phyloP scores from a whole-genome alignment of 75 land plant species.

The Cupressus sempervirens region DNA sequence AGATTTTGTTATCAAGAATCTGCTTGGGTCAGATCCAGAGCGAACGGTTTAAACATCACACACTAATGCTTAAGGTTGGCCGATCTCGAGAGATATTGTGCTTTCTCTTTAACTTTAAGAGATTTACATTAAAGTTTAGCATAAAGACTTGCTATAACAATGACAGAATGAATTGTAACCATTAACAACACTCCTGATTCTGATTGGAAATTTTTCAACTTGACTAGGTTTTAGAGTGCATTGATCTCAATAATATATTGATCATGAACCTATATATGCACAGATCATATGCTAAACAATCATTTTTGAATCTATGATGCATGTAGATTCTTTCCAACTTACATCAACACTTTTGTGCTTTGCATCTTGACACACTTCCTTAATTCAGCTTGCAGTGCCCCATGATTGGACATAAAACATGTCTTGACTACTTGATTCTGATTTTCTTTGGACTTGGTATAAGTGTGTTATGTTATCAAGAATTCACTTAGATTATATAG shows the following conservation, averaged over 20 bases:
- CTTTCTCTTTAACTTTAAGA: neutral
- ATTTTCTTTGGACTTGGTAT: neutral
- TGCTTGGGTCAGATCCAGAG: neutral
- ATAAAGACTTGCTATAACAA: neutral
- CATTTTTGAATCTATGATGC: neutral
- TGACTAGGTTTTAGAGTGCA: neutral
- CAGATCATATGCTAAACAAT: neutral
- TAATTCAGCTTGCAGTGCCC: neutral
- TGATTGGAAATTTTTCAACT: neutral
- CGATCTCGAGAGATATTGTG: neutral
- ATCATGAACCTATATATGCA: neutral
- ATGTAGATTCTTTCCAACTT: neutral
- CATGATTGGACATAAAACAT: neutral
- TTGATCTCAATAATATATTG: neutral
- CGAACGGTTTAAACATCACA: too few species aligned
- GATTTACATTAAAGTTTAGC: neutral
- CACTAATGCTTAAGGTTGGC: too few species aligned
- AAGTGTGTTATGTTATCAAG: neutral
- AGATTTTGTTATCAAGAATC: neutral
- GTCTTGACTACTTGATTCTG: neutral
- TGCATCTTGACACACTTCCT: neutral
- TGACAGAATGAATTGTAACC: neutral
- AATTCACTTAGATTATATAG: neutral
- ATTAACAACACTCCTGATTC: neutral
- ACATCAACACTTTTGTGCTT: neutral